Evolutionary conservation across 768 basidiomycete species (phyloP), one percentile per base, ranked within the genome.

Genomic region (Naganishia onofrii): DNA sequence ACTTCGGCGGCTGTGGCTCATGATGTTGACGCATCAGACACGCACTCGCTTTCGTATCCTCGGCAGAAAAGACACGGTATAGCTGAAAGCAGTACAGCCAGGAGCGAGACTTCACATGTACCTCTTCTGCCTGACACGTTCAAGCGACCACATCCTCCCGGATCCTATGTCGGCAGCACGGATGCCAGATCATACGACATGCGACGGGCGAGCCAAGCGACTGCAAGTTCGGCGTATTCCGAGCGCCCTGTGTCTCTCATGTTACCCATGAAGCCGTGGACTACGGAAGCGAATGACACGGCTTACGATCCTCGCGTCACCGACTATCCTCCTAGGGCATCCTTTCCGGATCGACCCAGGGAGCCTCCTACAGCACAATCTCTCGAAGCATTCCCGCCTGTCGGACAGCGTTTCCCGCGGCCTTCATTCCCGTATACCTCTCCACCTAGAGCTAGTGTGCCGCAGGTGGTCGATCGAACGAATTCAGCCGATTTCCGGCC

Each of bases 161-260:
- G 26, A 13, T 32, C 65, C 29, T 53, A 36, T 28, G 48, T n/a
- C 9, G 65, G 48, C 1, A 26, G 42, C 19, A 28, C 36, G 13
- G 60, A 46, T 26, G 26, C 36, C 60, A 42, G 60, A n/a, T 44
- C 60, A 9, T 3, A n/a, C 23, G 38, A 63, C 19, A 31, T 63
- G 36, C 60, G 60, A 29, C 60, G 60, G 26, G 60, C n/a, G 26
- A 63, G 60, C 15, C 60, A 63, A 44, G 60, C 31, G 19, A 63
- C 60, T 5, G 42, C 42, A 26, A 63, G 60, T 29, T 63, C 60
- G 26, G 38, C 21, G 9, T 63, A 63, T 63, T 63, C 60, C 38
- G 60, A 63, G 38, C 60, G 60, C 28, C 36, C 60, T 15, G 38
- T 42, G 2, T 17, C 60, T 2, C 23, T 63, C 21, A 26, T 44